Evolutionary conservation across 1,284 basidiomycete genomes (phyloP), one percentile per base, ranked within the genome.

Genomic region (Malassezia furfur): DNA sequence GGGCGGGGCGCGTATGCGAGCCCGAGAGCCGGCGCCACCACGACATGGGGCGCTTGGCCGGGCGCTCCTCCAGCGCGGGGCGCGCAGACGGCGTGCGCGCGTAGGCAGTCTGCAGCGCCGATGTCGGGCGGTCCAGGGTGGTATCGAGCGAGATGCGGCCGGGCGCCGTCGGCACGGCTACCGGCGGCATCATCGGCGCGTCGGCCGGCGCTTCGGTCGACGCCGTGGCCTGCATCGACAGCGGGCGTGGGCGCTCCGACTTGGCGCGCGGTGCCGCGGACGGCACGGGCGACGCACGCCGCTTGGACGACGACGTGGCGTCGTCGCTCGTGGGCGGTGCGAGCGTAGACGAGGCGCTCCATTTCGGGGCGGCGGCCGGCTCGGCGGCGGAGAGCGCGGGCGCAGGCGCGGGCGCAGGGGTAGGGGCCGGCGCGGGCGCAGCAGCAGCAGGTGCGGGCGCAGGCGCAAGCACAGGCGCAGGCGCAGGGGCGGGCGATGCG

Each of bases 21-120:
- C 52, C 52, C 14, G 40, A 38, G 17, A 55, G 36, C 9, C 48
- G 53, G 39, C 47, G 53, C 53, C 53, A 55, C 53, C 53, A 55
- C 30, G 50, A 30, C 40, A 28, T 11, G 17, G 34, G 6, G 31
- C 45, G 45, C 22, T 46, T 31, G n/a, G 21, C n/a, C 28, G 44
- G 9, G 15, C 44, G 44, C 32, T 37, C 31, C 21, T 47, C 32
- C 15, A 12, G 9, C 14, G 17, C 21, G 9, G 17, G 21, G 11
- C 40, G 40, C 30, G 40, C 40, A 8, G 22, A 14, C 5, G 41
- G 30, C 12, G 44, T 46, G 25, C 32, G 31, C 31, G 17, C 15
- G n/a, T 14, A 36, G 9, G 32, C n/a, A 22, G 25, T 22, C 44
- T 25, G 43, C 32, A 30, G 11, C 19, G 8, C 17, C 25, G 17